A percentile compares a stretch with the other conserved stretches of the same genome.
Evolutionary conservation across 2,329 filamentous ascomycete species (phyloP).

Genomic region (Cytospora chrysosperma): DNA sequence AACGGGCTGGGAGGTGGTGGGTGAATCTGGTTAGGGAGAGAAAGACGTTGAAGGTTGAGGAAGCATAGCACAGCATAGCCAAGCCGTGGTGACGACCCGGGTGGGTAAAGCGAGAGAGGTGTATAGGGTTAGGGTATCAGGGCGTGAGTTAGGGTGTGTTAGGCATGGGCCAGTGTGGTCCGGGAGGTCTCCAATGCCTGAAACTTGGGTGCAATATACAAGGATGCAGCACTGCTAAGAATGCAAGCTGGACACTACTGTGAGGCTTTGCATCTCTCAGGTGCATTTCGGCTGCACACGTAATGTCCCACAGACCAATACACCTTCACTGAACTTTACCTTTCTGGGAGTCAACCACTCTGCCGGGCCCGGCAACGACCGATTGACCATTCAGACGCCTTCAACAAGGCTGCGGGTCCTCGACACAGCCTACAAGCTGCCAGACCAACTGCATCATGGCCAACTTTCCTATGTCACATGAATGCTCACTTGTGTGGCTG

Average conservation of each 20-base stretch:
- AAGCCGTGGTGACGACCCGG: neutral
- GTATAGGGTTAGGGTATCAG: neutral
- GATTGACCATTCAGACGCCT: neutral
- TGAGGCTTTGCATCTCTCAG: constrained; percentile 1
- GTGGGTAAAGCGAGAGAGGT: too few relatives aligned
- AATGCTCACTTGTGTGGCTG: neutral
- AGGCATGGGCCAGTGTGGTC: too few relatives aligned
- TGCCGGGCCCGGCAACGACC: neutral
- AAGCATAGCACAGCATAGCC: neutral
- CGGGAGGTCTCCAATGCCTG: neutral
- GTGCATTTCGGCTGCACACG: neutral
- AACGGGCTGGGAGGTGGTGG: constrained; percentile 1
- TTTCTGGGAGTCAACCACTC: neutral
- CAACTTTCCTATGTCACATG: neutral
- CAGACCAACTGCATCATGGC: neutral
- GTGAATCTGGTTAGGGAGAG: neutral
- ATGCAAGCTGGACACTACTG: neutral
- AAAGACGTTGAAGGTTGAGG: neutral
- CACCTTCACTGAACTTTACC: neutral
- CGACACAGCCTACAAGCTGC: neutral
- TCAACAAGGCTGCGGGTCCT: neutral
- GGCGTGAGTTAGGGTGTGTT: too few relatives aligned
- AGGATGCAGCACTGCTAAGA: neutral
- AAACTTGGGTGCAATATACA: neutral
- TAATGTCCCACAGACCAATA: neutral